These are phyloP conservation scores for Podospora didyma DNA, from an alignment of 495 filamentous ascomycete species.

Conservation along the genomic window DNA sequence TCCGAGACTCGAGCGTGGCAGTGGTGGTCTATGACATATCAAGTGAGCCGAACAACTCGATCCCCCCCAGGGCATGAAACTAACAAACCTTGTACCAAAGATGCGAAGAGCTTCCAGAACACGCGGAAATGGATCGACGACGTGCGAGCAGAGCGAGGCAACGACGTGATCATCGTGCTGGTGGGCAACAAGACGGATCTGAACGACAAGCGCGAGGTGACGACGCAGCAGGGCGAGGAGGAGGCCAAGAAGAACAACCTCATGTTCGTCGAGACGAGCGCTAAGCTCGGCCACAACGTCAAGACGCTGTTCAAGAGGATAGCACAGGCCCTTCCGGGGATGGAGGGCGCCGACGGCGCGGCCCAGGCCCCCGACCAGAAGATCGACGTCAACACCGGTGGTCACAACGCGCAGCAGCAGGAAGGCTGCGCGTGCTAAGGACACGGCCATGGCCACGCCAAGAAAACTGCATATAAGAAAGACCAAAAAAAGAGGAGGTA, in stretches of 20 bases:
- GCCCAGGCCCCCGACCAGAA: constrained; percentile 64
- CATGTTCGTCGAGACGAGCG: constrained; percentile 98
- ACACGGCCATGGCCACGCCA: too few relatives aligned
- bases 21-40: constrained; percentile 99
- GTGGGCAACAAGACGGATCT: constrained; percentile 99
- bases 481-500: too few relatives aligned
- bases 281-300: constrained; percentile 96
- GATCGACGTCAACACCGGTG: constrained; percentile 91
- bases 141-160: constrained; percentile 90
- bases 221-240: constrained; percentile 89
- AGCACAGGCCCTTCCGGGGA: constrained; percentile 93
- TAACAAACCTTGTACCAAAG: constrained; percentile 24
- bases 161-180: constrained; percentile 97
- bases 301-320: constrained; percentile 95
- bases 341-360: constrained; percentile 79
- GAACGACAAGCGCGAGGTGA: constrained; percentile 95
- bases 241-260: constrained; percentile 96
- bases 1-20: constrained; percentile 92
- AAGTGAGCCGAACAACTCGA: constrained; percentile 40
- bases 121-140: constrained; percentile 99
- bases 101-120: constrained; percentile 93
- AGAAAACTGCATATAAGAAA: too few relatives aligned
- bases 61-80: constrained; percentile 1
- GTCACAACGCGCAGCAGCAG: constrained; percentile 60
- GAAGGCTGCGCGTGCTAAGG: constrained; percentile 77